These are phyloP conservation scores for Porcisia deanei DNA, from an alignment of 208 protist species.

Conservation along the genomic window DNA sequence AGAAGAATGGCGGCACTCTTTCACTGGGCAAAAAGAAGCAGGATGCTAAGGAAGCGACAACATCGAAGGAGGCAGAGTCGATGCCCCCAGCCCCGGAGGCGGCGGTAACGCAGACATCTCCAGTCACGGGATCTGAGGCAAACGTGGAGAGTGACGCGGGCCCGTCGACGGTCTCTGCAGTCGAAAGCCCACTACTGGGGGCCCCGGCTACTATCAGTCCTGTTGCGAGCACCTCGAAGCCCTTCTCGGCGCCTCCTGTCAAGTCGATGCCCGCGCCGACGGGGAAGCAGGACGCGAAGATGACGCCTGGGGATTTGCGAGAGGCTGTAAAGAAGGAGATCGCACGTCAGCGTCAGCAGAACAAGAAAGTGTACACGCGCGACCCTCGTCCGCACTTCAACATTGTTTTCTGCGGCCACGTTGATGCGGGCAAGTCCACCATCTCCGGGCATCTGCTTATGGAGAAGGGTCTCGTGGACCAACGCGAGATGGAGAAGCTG, in stretches of 20 bases:
- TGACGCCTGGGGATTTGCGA: constrained; percentile 66
- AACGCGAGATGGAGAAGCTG: constrained; percentile 99
- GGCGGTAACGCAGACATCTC: background rate
- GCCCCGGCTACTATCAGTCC: background rate
- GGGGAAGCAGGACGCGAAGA: constrained; percentile 31
- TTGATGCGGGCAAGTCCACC: constrained; percentile 99
- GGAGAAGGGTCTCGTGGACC: constrained; percentile 95
- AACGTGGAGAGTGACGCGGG: constrained; percentile 25
- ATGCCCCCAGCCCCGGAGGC: constrained; percentile 1
- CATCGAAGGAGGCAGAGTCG: constrained; percentile 19
- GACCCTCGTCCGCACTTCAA: constrained; percentile 96
- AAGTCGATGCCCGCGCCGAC: constrained; percentile 21
- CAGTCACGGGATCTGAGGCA: constrained; percentile 13
- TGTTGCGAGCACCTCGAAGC: constrained; percentile 12
- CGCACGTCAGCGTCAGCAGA: constrained; percentile 65
- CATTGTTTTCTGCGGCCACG: constrained; percentile 99
- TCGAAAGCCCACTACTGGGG: background rate
- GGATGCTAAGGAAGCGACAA: constrained; percentile 36
- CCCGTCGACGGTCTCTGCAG: constrained; percentile 10
- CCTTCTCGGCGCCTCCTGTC: constrained; percentile 20
- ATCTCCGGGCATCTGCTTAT: constrained; percentile 97
- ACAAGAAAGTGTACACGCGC: constrained; percentile 69
- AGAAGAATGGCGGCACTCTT: constrained; percentile 66
- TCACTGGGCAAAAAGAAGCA: constrained; percentile 77
- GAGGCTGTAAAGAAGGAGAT: constrained; percentile 76